Conservation (phyloP, 352 stramenopile genomes). For the Globisporangium barbulae region DNA sequence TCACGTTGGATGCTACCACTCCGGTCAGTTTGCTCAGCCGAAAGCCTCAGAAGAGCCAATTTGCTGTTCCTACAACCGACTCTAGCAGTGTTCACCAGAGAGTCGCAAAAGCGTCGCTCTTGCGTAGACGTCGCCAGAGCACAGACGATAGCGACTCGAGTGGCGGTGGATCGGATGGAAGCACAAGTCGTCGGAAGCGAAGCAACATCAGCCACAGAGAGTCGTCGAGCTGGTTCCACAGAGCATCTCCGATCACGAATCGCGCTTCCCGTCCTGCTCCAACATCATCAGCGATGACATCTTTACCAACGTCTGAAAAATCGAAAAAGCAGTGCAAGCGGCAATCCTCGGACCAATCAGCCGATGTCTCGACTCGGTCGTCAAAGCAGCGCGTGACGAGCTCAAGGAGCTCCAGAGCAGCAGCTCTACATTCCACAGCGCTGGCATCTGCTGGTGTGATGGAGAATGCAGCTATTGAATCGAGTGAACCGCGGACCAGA, state of each 20-base stretch:
- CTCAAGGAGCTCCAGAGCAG: conserved; percentile 10
- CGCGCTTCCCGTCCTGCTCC: background rate
- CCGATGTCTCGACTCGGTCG: conserved; percentile 28
- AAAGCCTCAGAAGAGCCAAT: conserved; percentile 5
- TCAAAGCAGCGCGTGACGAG: conserved; percentile 41
- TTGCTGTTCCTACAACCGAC: background rate
- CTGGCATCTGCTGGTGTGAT: conserved; percentile 13
- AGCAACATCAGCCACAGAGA: conserved; percentile 43
- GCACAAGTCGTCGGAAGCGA: conserved; percentile 54
- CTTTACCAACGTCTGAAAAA: conserved; percentile 19
- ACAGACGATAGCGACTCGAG: conserved; percentile 63
- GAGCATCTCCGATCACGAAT: background rate
- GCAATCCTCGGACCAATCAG: conserved; percentile 38
- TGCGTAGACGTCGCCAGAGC: conserved; percentile 47
- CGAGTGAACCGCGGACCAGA: conserved; percentile 20
- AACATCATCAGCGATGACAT: background rate
- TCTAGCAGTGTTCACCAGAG: background rate
- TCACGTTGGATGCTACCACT: conserved; percentile 25
- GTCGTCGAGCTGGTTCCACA: conserved; percentile 12
- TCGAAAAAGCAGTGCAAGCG: conserved; percentile 52
- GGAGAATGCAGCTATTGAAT: conserved; percentile 1
- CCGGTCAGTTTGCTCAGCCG: background rate
- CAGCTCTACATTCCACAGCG: conserved; percentile 12
- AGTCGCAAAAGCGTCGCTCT: conserved; percentile 15
- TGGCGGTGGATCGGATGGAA: conserved; percentile 42